Evolutionary conservation across 139 green algal species (phyloP).

Genomic region (Haematococcus sp.): DNA sequence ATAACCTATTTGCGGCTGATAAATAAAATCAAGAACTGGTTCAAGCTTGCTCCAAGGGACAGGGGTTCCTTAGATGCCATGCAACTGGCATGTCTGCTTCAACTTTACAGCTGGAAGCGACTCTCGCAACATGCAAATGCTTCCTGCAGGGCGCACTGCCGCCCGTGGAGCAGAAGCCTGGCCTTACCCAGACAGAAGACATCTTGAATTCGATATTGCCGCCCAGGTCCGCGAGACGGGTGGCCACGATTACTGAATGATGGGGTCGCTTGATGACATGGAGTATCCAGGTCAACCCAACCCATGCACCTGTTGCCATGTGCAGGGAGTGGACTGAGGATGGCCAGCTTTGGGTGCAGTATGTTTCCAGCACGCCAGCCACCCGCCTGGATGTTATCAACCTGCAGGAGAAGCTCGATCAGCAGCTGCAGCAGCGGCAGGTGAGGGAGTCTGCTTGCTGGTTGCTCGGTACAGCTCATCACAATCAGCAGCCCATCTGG

Average conservation of each 20-base stretch:
- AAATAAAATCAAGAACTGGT: too few species aligned
- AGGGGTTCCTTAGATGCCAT: constrained; percentile 1
- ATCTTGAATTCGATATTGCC: constrained; percentile 88
- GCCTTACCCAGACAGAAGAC: constrained; percentile 78
- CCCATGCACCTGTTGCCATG: not conserved
- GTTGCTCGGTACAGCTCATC: too few species aligned
- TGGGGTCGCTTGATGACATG: too few species aligned
- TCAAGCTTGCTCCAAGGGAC: too few species aligned
- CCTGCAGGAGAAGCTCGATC: constrained; percentile 83
- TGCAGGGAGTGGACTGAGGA: constrained; percentile 82
- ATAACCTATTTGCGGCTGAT: not conserved
- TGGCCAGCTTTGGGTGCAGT: constrained; percentile 87
- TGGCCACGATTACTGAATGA: too few species aligned
- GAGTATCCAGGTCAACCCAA: too few species aligned
- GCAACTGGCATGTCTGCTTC: too few species aligned
- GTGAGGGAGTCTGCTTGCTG: constrained; percentile 21
- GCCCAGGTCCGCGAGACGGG: constrained; percentile 48
- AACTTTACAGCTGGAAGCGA: too few species aligned
- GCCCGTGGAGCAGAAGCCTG: constrained; percentile 68
- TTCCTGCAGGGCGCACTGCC: constrained; percentile 49
- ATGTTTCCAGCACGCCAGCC: constrained; percentile 77
- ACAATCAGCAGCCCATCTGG: too few species aligned
- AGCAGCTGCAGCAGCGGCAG: constrained; percentile 82
- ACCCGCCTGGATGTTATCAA: constrained; percentile 85
- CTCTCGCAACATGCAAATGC: not conserved